Percentiles rank a stretch among this genome's conserved stretches.
Evolutionary conservation across 768 basidiomycete genomes (phyloP).

Genomic region (Serendipita sp.): DNA sequence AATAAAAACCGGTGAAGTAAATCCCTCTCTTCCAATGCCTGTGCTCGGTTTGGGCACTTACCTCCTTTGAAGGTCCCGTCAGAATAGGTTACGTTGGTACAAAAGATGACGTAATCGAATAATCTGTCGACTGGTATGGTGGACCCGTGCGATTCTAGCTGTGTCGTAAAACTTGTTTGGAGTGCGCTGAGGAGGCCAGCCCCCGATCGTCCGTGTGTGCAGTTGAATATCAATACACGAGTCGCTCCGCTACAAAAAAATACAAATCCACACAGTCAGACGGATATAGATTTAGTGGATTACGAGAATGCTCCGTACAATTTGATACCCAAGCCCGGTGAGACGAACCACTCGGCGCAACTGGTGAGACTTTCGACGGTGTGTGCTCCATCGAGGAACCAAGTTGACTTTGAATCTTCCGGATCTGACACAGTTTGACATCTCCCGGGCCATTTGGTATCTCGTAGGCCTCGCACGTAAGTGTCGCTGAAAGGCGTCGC

Average conservation of each 20-base stretch:
- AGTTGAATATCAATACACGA: slow-evolving; percentile 83
- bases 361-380: slow-evolving; percentile 79
- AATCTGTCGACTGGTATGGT: slow-evolving; percentile 25
- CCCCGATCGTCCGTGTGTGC: slow-evolving; percentile 80
- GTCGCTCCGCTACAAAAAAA: slow-evolving; percentile 18
- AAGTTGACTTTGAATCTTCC: slow-evolving; percentile 34
- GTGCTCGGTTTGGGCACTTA: slow-evolving; percentile 21
- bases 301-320: slow-evolving; percentile 6
- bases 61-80: slow-evolving; percentile 86
- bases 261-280: neutral
- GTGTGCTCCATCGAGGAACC: slow-evolving; percentile 95
- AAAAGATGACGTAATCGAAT: slow-evolving; percentile 84
- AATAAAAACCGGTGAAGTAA: neutral
- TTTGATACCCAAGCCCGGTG: slow-evolving; percentile 35
- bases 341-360: slow-evolving; percentile 80
- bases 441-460: slow-evolving; percentile 82
- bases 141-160: slow-evolving; percentile 19
- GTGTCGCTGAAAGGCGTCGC: slow-evolving; percentile 27
- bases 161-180: slow-evolving; percentile 19
- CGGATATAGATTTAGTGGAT: neutral
- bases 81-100: slow-evolving; percentile 88
- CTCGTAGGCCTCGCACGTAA: slow-evolving; percentile 47
- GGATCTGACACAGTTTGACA: slow-evolving; percentile 75
- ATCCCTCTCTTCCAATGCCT: slow-evolving; percentile 8
- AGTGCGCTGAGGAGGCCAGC: slow-evolving; percentile 42